Evolutionary conservation across 2,329 filamentous ascomycete species (phyloP).

Genomic region (Erysiphe neolycopersici): DNA sequence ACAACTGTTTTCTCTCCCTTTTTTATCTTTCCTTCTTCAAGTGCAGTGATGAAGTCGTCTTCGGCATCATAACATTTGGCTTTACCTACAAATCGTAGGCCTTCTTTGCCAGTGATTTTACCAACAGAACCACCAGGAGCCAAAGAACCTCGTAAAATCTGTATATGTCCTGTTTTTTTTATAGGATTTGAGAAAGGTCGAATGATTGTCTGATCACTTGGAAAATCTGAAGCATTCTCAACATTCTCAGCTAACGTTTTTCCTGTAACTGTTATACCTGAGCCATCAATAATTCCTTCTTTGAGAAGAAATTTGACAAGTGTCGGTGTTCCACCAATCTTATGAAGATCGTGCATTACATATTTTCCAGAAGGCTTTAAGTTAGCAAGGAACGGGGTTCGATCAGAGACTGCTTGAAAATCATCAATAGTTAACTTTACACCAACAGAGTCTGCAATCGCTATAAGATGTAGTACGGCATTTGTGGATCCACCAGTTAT

Average conservation of each 20-base stretch:
- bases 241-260: slow-evolving; percentile 31
- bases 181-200: slow-evolving; percentile 40
- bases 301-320: slow-evolving; percentile 29
- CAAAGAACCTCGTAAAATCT: slow-evolving; percentile 42
- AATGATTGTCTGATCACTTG: slow-evolving; percentile 42
- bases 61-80: slow-evolving; percentile 45
- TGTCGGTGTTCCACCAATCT: slow-evolving; percentile 28
- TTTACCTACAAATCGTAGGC: slow-evolving; percentile 37
- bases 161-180: slow-evolving; percentile 44
- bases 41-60: slow-evolving; percentile 38
- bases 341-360: slow-evolving; percentile 29
- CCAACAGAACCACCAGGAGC: slow-evolving; percentile 45
- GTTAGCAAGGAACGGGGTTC: slow-evolving; percentile 55
- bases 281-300: slow-evolving; percentile 29
- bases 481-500: slow-evolving; percentile 70
- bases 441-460: slow-evolving; percentile 57
- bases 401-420: slow-evolving; percentile 60
- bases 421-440: slow-evolving; percentile 66
- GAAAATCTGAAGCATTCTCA: slow-evolving; percentile 33
- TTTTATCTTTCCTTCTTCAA: slow-evolving; percentile 41
- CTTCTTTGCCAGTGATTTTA: slow-evolving; percentile 57
- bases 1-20: slow-evolving; percentile 55
- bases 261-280: slow-evolving; percentile 32
- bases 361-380: slow-evolving; percentile 51
- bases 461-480: slow-evolving; percentile 61